phyloP scores from a whole-genome alignment of 352 stramenopile species.

The Phytophthora kernoviae region DNA sequence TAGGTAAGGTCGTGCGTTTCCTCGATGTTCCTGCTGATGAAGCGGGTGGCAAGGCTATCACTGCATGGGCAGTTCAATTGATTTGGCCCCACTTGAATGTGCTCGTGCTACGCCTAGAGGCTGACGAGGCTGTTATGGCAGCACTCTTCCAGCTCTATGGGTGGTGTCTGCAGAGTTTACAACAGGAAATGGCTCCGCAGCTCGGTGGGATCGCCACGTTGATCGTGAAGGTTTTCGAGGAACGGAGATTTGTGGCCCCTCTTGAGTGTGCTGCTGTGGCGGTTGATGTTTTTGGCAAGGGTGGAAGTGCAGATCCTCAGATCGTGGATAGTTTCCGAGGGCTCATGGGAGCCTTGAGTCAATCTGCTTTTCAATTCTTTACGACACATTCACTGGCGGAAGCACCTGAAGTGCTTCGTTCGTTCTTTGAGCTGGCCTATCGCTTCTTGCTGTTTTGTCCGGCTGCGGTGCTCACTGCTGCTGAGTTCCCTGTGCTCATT shows the following conservation, averaged over 20 bases:
- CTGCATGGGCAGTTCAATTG: slow-evolving; percentile 47
- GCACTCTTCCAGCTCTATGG: slow-evolving; percentile 72
- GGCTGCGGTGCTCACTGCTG: slow-evolving; percentile 54
- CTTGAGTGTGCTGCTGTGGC: slow-evolving; percentile 69
- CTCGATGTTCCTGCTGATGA: slow-evolving; percentile 60
- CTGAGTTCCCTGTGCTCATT: slow-evolving; percentile 62
- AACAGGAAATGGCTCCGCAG: slow-evolving; percentile 56
- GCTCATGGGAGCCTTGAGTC: slow-evolving; percentile 63
- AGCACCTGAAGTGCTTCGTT: slow-evolving; percentile 61
- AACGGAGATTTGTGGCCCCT: slow-evolving; percentile 55
- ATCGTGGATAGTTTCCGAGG: slow-evolving; percentile 60
- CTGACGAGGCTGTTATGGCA: slow-evolving; percentile 50
- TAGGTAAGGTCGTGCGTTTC: slow-evolving; percentile 71
- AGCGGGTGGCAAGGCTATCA: slow-evolving; percentile 54
- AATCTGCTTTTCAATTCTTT: slow-evolving; percentile 70
- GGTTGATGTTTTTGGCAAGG: slow-evolving; percentile 72
- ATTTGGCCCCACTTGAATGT: slow-evolving; percentile 67
- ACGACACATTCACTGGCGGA: slow-evolving; percentile 61
- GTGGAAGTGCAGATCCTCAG: slow-evolving; percentile 26
- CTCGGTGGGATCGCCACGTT: slow-evolving; percentile 55
- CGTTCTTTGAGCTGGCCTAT: slow-evolving; percentile 73
- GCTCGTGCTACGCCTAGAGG: slow-evolving; percentile 44
- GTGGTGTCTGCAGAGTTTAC: slow-evolving; percentile 74
- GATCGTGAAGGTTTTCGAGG: slow-evolving; percentile 67
- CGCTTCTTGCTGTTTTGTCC: slow-evolving; percentile 77